Evolutionary conservation across 1,284 basidiomycete species (phyloP).

Genomic region (Ceratobasidium sp.): DNA sequence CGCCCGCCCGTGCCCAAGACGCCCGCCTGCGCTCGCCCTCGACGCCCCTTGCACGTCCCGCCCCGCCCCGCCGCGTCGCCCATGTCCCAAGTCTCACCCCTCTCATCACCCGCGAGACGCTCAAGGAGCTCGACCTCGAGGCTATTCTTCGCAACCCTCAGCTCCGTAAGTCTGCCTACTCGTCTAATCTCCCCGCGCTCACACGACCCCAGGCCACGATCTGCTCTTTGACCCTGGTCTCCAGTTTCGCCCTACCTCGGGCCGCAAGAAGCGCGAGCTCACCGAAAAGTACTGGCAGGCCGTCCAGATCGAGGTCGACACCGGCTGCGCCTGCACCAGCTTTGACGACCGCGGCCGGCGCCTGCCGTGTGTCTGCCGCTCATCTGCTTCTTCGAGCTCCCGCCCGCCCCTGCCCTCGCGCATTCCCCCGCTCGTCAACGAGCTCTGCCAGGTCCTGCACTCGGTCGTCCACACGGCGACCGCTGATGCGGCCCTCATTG

Average conservation of each 20-base stretch:
- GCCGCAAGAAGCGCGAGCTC: constrained; percentile 74
- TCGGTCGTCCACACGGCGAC: constrained; percentile 71
- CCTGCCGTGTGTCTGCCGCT: constrained; percentile 66
- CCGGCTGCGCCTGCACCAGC: constrained; percentile 83
- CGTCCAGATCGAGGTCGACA: constrained; percentile 76
- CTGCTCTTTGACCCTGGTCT: constrained; percentile 83
- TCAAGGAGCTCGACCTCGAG: constrained; percentile 84
- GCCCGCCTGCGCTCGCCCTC: constrained; percentile 31
- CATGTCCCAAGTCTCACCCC: constrained; percentile 66
- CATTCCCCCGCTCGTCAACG: constrained; percentile 72
- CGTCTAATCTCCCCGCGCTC: constrained; percentile 48
- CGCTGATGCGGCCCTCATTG: constrained; percentile 66
- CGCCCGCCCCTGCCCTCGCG: constrained; percentile 58
- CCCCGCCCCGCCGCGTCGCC: constrained; percentile 25
- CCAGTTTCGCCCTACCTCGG: constrained; percentile 73
- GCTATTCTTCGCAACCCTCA: constrained; percentile 88
- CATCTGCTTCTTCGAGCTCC: constrained; percentile 54
- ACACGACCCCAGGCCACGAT: constrained; percentile 70
- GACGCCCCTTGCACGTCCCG: constrained; percentile 26
- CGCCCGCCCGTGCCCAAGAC: constrained; percentile 1
- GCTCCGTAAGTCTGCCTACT: constrained; percentile 64
- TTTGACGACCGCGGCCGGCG: constrained; percentile 66
- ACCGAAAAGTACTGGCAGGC: constrained; percentile 87
- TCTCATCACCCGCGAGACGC: constrained; percentile 80
- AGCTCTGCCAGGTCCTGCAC: constrained; percentile 82